These are phyloP conservation scores for Terfezia boudieri DNA, from an alignment of 495 filamentous ascomycete genomes.

Conservation along the genomic window DNA sequence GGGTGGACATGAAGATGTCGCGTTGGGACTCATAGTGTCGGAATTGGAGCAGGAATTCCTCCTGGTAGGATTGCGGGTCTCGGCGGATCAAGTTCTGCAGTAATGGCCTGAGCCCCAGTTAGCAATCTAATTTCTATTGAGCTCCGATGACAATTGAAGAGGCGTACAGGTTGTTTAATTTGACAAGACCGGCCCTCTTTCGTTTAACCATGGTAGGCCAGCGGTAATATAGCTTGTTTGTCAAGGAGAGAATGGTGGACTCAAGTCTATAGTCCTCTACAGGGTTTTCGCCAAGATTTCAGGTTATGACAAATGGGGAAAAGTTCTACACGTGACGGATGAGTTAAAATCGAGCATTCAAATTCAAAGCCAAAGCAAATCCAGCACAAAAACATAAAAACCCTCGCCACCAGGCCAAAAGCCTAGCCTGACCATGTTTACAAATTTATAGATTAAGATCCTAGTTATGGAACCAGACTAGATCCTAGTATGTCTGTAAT, in stretches of 20 bases:
- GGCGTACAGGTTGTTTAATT: conserved; percentile 14
- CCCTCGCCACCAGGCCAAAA: too few species aligned
- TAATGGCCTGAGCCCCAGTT: conserved; percentile 26
- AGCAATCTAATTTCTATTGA: too few species aligned
- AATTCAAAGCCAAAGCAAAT: too few species aligned
- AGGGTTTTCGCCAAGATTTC: not conserved
- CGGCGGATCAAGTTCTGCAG: conserved; percentile 71
- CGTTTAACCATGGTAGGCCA: conserved; percentile 14
- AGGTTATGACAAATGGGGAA: not conserved
- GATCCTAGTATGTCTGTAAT: too few species aligned
- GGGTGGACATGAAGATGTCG: conserved; percentile 74
- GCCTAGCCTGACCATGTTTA: too few species aligned
- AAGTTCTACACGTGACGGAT: too few species aligned
- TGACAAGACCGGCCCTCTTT: conserved; percentile 19
- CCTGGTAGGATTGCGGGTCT: conserved; percentile 66
- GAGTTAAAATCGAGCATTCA: too few species aligned
- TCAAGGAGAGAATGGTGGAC: not conserved
- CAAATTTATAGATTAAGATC: too few species aligned
- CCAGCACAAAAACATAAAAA: too few species aligned
- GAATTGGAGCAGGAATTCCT: conserved; percentile 75
- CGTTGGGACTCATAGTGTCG: conserved; percentile 75
- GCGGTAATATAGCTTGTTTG: not conserved
- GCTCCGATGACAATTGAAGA: too few species aligned
- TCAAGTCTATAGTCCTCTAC: not conserved
- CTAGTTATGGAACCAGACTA: too few species aligned